Percentiles rank a stretch among this genome's conserved stretches.
Conservation (phyloP, 306 rosid species). For the Morella rubra region DNA sequence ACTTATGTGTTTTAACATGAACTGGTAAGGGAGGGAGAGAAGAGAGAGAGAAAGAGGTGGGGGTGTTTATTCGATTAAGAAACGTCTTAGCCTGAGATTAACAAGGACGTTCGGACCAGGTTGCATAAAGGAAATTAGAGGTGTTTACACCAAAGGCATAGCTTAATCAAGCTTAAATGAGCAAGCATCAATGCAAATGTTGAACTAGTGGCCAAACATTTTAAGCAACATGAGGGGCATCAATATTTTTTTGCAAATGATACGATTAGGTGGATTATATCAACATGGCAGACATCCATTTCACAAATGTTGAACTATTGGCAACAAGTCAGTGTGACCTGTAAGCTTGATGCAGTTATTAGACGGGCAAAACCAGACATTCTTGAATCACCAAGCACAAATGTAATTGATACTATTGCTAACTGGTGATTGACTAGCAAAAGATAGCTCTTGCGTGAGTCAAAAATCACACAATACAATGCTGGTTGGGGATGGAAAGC, state of each 20-base stretch:
- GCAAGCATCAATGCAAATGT: too few relatives aligned
- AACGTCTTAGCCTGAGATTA: background rate
- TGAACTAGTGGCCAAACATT: too few relatives aligned
- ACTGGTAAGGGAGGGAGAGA: background rate
- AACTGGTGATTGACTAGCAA: background rate
- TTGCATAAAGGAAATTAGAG: background rate
- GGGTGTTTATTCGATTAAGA: background rate
- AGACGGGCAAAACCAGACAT: background rate
- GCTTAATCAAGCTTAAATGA: background rate
- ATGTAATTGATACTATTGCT: background rate
- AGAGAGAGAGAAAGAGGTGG: too few relatives aligned
- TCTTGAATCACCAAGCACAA: background rate
- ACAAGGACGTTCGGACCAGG: background rate
- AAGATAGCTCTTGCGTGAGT: background rate
- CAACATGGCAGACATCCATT: background rate
- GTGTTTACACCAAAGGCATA: background rate
- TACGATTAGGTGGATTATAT: background rate
- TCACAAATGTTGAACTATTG: background rate
- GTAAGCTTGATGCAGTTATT: background rate
- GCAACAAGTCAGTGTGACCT: background rate
- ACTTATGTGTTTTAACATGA: background rate
- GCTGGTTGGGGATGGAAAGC: background rate
- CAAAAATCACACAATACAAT: background rate
- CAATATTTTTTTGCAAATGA: background rate
- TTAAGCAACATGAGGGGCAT: too few relatives aligned